Evolutionary conservation across 345 rosid species (phyloP).

Genomic region (Citrus mangshanensis): DNA sequence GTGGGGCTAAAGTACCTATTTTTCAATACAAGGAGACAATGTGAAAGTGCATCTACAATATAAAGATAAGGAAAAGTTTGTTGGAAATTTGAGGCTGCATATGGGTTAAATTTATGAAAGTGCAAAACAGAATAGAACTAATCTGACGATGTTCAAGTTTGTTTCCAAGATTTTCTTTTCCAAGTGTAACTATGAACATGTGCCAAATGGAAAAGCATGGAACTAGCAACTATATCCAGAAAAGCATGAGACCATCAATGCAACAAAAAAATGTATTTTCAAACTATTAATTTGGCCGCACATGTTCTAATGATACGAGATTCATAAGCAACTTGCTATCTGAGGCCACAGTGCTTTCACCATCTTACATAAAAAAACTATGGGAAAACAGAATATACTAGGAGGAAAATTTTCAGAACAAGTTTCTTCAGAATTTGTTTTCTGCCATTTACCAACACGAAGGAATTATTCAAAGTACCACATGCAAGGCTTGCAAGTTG

Average conservation of each 20-base stretch:
- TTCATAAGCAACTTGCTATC: no score
- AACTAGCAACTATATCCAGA: background rate
- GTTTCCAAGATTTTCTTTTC: background rate
- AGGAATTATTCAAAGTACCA: background rate
- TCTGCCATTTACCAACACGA: background rate
- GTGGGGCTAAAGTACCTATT: background rate
- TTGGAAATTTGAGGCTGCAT: background rate
- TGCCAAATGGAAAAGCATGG: background rate
- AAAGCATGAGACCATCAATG: background rate
- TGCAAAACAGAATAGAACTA: background rate
- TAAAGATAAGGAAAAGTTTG: background rate
- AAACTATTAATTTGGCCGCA: background rate
- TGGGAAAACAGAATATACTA: no score
- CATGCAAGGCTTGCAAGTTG: background rate
- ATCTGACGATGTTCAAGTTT: background rate
- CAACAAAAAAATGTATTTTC: background rate
- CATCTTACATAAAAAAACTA: no score
- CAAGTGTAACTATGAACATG: no score
- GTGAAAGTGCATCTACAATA: background rate
- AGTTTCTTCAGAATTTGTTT: background rate
- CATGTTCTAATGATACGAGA: no score
- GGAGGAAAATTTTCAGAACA: background rate
- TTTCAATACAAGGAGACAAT: background rate
- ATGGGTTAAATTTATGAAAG: background rate
- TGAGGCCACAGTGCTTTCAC: no score